Percentiles rank a stretch among this genome's conserved stretches.
phyloP scores from a whole-genome alignment of 2,329 filamentous ascomycete genomes.

The Phoma sp. region DNA sequence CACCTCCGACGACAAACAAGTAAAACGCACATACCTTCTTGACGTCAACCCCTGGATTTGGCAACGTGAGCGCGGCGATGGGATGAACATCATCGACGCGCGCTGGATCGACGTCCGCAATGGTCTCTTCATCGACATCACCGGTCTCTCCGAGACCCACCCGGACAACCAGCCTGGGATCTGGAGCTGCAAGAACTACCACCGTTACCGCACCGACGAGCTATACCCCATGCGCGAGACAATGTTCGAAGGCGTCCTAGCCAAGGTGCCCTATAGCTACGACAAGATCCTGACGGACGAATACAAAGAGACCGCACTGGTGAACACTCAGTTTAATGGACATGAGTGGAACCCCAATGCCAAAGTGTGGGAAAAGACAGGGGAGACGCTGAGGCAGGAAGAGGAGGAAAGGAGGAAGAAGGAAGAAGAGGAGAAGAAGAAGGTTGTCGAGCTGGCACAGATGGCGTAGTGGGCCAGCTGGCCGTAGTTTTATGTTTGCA shows the following conservation, averaged over 20 bases:
- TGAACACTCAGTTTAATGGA: constrained; percentile 65
- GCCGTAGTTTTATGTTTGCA: constrained; percentile 11
- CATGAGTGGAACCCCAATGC: constrained; percentile 65
- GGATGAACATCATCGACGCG: constrained; percentile 81
- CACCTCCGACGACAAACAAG: constrained; percentile 40
- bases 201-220: constrained; percentile 73
- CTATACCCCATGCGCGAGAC: constrained; percentile 78
- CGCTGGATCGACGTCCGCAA: constrained; percentile 80
- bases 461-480: constrained; percentile 28
- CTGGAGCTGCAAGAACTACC: constrained; percentile 82
- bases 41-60: constrained; percentile 77
- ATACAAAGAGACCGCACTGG: constrained; percentile 68
- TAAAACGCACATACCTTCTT: constrained; percentile 68
- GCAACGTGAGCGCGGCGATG: constrained; percentile 67
- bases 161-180: constrained; percentile 65
- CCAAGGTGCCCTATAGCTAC: constrained; percentile 72
- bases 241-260: constrained; percentile 75
- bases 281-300: constrained; percentile 70
- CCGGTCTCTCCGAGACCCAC: constrained; percentile 73
- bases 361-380: constrained; percentile 65
- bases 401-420: constrained; percentile 22
- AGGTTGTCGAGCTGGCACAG: constrained; percentile 21
- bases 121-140: constrained; percentile 85
- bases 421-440: constrained; percentile 17
- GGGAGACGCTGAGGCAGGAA: constrained; percentile 22